Evolutionary conservation across 2,329 filamentous ascomycete genomes (phyloP).

Genomic region (Fusarium pseudograminearum): DNA sequence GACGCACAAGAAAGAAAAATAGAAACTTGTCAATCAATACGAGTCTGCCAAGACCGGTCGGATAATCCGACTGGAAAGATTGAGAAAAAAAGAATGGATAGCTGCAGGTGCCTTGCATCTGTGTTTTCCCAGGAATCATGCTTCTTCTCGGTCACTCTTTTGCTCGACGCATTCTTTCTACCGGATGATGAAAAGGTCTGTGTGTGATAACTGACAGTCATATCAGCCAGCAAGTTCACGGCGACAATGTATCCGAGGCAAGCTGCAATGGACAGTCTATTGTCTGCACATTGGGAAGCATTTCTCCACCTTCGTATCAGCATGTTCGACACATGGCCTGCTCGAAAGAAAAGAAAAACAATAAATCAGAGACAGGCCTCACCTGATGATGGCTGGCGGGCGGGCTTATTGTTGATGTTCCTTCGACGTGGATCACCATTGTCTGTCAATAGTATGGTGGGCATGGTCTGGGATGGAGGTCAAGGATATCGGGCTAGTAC

Average conservation of each 20-base stretch:
- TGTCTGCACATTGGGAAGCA: background rate
- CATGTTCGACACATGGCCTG: background rate
- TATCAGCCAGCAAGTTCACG: background rate
- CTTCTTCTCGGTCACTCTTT: background rate
- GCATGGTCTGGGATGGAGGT: constrained; percentile 16
- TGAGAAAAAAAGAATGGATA: background rate
- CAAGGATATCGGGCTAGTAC: constrained; percentile 15
- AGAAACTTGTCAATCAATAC: constrained; percentile 39
- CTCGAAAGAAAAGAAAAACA: background rate
- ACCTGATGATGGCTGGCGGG: constrained; percentile 9
- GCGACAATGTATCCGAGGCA: background rate
- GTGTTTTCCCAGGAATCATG: background rate
- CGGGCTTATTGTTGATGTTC: constrained; percentile 12
- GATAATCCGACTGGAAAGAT: constrained; percentile 24
- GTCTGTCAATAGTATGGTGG: constrained; percentile 1
- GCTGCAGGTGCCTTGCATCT: constrained; percentile 11
- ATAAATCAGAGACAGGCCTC: constrained; percentile 30
- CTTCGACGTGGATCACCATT: constrained; percentile 7
- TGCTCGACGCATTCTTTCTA: background rate
- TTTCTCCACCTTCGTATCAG: background rate
- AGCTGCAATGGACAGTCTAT: background rate
- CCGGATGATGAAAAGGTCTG: too few species aligned
- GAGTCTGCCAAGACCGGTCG: constrained; percentile 26
- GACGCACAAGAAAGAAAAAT: constrained; percentile 12
- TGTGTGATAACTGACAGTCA: background rate